Conservation (phyloP, 495 filamentous ascomycete species). For the Penicillium cosmopolitanum region DNA sequence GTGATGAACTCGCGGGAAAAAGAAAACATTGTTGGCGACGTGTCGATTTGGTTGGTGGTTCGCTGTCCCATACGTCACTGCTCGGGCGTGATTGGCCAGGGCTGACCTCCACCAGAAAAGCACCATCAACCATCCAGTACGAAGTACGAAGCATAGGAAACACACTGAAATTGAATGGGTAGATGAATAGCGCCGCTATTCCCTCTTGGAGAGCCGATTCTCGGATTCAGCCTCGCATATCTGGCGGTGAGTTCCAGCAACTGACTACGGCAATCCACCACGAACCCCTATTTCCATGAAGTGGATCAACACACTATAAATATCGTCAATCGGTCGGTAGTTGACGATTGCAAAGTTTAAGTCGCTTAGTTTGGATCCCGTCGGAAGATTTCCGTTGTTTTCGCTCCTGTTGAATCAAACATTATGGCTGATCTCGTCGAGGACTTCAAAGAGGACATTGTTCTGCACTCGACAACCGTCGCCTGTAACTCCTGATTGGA, state of each 20-base stretch:
- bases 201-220: no score
- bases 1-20: neutral
- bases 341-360: neutral
- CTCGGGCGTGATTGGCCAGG: neutral
- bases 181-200: no score
- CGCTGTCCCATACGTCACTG: neutral
- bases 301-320: no score
- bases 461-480: slow-evolving; percentile 50
- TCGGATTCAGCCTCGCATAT: no score
- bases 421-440: slow-evolving; percentile 48
- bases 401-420: slow-evolving; percentile 19
- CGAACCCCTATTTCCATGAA: neutral
- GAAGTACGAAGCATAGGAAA: neutral
- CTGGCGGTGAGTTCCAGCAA: no score
- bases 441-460: slow-evolving; percentile 45
- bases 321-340: neutral
- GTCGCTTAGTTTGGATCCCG: neutral
- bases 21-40: neutral
- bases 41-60: neutral
- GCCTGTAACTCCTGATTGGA: slow-evolving; percentile 33
- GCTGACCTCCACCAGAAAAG: neutral
- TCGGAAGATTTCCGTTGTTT: neutral
- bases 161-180: neutral
- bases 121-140: neutral
- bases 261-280: neutral